phyloP scores from a whole-genome alignment of 257 asterid genomes.

The Lantana camara region DNA sequence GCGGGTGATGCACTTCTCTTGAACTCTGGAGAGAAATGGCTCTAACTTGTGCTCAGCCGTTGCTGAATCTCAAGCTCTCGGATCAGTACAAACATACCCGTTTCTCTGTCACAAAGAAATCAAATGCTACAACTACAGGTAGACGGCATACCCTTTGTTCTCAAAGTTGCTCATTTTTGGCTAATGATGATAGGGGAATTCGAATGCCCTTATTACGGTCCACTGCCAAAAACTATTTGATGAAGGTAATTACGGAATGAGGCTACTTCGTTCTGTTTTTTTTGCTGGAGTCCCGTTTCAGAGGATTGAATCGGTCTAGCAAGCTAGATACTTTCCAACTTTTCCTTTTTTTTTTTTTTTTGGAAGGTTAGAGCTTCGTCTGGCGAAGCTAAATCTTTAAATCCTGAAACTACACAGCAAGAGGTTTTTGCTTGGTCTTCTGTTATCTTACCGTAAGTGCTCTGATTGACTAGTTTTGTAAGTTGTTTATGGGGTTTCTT shows the following conservation, averaged over 20 bases:
- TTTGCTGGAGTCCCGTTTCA: constrained; percentile 8
- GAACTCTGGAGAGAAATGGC: constrained; percentile 27
- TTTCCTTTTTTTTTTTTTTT: neutral
- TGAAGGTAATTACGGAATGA: constrained; percentile 29
- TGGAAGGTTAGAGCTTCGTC: constrained; percentile 68
- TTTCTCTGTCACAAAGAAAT: constrained; percentile 19
- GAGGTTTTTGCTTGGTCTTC: constrained; percentile 85
- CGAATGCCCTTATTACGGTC: constrained; percentile 18
- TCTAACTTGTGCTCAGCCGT: constrained; percentile 37
- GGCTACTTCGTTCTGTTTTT: neutral
- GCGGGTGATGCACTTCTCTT: neutral
- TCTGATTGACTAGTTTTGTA: neutral
- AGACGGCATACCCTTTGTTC: constrained; percentile 6
- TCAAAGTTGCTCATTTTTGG: constrained; percentile 25
- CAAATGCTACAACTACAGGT: neutral
- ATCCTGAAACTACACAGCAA: constrained; percentile 46
- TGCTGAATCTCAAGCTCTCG: constrained; percentile 34
- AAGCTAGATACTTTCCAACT: constrained; percentile 3
- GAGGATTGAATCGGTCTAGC: neutral
- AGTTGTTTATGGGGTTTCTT: neutral
- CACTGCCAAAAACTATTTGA: constrained; percentile 28
- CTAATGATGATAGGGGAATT: constrained; percentile 7
- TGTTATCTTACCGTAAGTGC: constrained; percentile 80
- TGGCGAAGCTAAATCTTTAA: constrained; percentile 49
- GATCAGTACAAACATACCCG: constrained; percentile 20